Evolutionary conservation across 345 rosid species (phyloP).

Genomic region (Gossypium raimondii): DNA sequence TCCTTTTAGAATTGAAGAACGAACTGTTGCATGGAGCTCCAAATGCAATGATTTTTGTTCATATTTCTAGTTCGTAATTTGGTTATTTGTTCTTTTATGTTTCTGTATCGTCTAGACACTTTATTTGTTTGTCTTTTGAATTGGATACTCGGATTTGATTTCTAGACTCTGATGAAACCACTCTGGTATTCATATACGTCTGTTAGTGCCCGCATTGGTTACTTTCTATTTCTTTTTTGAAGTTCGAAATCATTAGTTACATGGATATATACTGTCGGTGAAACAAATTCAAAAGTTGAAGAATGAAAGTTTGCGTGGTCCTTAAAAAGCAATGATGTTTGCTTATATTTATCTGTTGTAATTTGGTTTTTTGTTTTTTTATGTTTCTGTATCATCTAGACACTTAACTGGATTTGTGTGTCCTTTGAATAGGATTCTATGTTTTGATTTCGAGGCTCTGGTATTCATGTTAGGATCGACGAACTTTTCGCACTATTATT

Average conservation of each 20-base stretch:
- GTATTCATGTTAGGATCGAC: background rate
- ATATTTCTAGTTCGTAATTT: background rate
- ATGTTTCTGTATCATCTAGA: background rate
- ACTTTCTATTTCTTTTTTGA: too few relatives aligned
- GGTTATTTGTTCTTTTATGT: background rate
- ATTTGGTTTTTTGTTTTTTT: background rate
- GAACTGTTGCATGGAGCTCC: background rate
- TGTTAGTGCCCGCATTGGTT: background rate
- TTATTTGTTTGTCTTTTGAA: background rate
- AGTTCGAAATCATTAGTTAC: too few relatives aligned
- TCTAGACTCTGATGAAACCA: background rate
- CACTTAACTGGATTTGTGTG: background rate
- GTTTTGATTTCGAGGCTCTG: background rate
- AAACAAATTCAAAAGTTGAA: background rate
- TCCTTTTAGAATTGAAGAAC: background rate
- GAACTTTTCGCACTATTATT: background rate
- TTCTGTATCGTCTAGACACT: background rate
- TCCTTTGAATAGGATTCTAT: background rate
- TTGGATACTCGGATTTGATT: background rate
- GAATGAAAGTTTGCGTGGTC: background rate
- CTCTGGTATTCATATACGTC: background rate
- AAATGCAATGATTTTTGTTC: background rate
- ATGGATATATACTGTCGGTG: background rate
- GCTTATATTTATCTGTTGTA: background rate
- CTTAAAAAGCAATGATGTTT: background rate